Base-by-base conservation (phyloP, 352 stramenopile genomes). In the Pythium aphanidermatum region DNA sequence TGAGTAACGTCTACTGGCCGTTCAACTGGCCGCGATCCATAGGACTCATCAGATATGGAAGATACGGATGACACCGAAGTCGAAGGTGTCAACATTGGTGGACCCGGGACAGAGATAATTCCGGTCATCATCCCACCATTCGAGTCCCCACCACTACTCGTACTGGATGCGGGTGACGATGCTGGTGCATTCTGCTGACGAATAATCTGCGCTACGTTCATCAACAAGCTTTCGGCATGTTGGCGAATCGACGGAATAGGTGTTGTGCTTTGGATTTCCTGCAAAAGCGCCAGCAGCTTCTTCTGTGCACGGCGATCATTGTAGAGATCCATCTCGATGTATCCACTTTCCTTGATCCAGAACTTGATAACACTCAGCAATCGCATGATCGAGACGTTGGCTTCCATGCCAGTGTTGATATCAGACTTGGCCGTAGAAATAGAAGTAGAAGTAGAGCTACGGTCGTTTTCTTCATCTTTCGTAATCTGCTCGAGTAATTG, bases 261-360 rank as follows among this genome's bases (percentile, higher is more conserved):
- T 2, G 77, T 88, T 14, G 76, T 87, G 17, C 63, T 70, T 39
- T 88, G 68, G 49, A 94, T 90, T 32, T 92, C 80, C 27, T 62
- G 71, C 12, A 94, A 59, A 24, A 92, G 74, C 13, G 60, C 49
- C 47, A 86, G 63, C 7, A 92, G 60, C 40, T 90, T 90, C 52
- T 84, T 85, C 44, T 88, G 72, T 2, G 82, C 65, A 8, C 74
- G 74, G 3, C 77, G 73, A 36, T 92, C 79, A 27, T 74, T 56
- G 1, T 53, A 34, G 30, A 94, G 30, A 57, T 94, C 82, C 44
- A 80, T 65, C 14, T 92, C 75, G 26, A 94, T 91, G 58, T 79
- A 94, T 0, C 71, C 72, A 41, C 78, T 91, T 41, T 94, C 82
- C 42, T 89, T 91, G 56, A 94, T 89, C 82, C 82, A 94, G 37